These are phyloP conservation scores for Moniliophthora roreri DNA, from an alignment of 1,284 basidiomycete species.

Conservation along the genomic window DNA sequence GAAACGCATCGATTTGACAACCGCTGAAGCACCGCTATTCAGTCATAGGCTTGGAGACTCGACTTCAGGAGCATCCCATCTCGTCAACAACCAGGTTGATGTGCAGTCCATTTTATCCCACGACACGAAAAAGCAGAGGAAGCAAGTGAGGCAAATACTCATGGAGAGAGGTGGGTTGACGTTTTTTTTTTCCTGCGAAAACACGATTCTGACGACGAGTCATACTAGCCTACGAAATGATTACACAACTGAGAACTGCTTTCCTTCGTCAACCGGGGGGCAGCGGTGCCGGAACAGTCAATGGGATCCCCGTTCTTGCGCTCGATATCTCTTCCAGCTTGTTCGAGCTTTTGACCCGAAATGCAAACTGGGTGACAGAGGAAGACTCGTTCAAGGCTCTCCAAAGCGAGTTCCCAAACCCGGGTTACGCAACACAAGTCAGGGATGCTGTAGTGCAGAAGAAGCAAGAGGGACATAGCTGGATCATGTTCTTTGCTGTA, in stretches of 20 bases:
- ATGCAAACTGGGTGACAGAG: slow-evolving; percentile 63
- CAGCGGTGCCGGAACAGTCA: background rate
- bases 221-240: slow-evolving; percentile 59
- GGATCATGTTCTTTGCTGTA: slow-evolving; percentile 66
- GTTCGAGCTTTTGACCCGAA: slow-evolving; percentile 63
- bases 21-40: slow-evolving; percentile 51
- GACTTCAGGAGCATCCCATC: slow-evolving; percentile 1
- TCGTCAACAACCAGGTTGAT: slow-evolving; percentile 3
- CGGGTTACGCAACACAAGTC: slow-evolving; percentile 62
- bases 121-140: slow-evolving; percentile 73
- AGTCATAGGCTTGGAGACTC: slow-evolving; percentile 28
- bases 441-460: slow-evolving; percentile 62
- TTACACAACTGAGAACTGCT: slow-evolving; percentile 52
- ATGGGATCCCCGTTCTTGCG: slow-evolving; percentile 65
- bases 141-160: slow-evolving; percentile 68
- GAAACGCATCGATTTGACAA: slow-evolving; percentile 65
- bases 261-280: slow-evolving; percentile 34
- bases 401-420: slow-evolving; percentile 49
- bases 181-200: too few relatives aligned
- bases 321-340: slow-evolving; percentile 61
- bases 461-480: slow-evolving; percentile 61
- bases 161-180: slow-evolving; percentile 55
- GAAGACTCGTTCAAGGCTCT: slow-evolving; percentile 73
- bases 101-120: slow-evolving; percentile 55
- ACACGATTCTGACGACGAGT: too few relatives aligned